Conservation (phyloP, 2,329 filamentous ascomycete species). For the Didymella pomorum region DNA sequence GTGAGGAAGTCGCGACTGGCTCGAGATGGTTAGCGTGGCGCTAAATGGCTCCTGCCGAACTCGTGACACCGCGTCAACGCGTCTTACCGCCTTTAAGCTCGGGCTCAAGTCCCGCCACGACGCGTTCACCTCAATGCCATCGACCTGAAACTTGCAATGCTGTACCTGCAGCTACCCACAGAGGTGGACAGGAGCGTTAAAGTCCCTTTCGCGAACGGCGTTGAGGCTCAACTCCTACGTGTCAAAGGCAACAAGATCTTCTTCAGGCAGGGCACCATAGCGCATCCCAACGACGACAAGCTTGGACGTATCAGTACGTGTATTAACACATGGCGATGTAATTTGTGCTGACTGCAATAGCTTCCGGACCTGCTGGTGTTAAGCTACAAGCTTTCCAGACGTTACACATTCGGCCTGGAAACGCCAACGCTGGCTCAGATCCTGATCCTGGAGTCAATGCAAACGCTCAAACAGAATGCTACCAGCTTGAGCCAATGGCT, state of each 20-base stretch:
- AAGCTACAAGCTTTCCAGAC: conserved; percentile 39
- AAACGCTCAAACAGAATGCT: conserved; percentile 2
- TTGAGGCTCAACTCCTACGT: no score
- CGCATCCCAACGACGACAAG: conserved; percentile 7
- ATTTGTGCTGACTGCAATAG: conserved; percentile 15
- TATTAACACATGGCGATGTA: no score
- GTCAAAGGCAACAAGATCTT: not conserved
- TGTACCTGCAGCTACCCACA: conserved; percentile 12
- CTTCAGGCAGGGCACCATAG: not conserved
- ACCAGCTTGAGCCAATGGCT: conserved; percentile 31
- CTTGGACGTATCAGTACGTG: conserved; percentile 31
- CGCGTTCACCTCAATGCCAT: not conserved
- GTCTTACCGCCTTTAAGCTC: conserved; percentile 4
- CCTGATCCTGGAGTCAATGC: no score
- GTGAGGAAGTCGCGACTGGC: not conserved
- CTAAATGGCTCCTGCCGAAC: not conserved
- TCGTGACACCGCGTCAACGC: conserved; percentile 31
- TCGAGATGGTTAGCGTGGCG: not conserved
- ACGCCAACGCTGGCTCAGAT: no score
- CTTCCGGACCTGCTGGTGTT: conserved; percentile 27
- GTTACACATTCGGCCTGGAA: conserved; percentile 30
- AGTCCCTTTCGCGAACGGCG: no score
- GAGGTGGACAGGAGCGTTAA: not conserved
- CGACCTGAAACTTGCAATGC: conserved; percentile 11
- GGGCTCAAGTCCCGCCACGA: no score